These are phyloP conservation scores for Naganishia friedmannii DNA, from an alignment of 768 basidiomycete genomes.

Conservation along the genomic window DNA sequence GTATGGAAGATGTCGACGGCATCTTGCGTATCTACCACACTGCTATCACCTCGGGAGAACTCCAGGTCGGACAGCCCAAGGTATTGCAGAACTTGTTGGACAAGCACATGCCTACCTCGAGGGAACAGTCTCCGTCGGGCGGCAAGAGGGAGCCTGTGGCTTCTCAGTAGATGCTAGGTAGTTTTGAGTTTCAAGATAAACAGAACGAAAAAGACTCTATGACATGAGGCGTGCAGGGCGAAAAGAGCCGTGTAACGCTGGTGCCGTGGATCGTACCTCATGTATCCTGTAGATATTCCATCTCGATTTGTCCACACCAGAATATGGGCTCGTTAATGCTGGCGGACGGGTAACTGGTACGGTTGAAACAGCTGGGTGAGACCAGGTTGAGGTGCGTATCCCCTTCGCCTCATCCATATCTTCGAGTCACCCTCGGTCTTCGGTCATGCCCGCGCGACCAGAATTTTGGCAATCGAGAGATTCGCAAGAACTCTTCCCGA, in stretches of 20 bases:
- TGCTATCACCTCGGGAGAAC: constrained; percentile 84
- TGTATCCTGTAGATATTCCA: constrained; percentile 4
- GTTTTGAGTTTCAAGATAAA: neutral
- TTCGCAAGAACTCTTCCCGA: too few relatives aligned
- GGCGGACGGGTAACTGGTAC: too few relatives aligned
- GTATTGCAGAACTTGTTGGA: constrained; percentile 80
- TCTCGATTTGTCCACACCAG: neutral
- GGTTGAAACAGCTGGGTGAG: too few relatives aligned
- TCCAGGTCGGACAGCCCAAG: constrained; percentile 89
- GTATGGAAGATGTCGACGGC: constrained; percentile 98
- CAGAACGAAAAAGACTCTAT: neutral
- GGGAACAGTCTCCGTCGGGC: constrained; percentile 18
- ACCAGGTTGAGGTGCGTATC: too few relatives aligned
- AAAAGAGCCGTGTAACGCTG: neutral
- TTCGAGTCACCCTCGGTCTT: neutral
- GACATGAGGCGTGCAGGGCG: neutral
- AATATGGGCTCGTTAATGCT: too few relatives aligned
- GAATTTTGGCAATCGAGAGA: constrained; percentile 6
- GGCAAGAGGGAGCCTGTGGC: constrained; percentile 15
- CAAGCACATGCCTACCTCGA: constrained; percentile 49
- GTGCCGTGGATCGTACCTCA: constrained; percentile 6
- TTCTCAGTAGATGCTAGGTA: neutral
- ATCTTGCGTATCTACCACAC: constrained; percentile 93
- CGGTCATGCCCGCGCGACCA: neutral
- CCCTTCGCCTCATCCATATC: too few relatives aligned